phyloP scores from a whole-genome alignment of 2,329 filamentous ascomycete species.

The Aspergillus melleus region DNA sequence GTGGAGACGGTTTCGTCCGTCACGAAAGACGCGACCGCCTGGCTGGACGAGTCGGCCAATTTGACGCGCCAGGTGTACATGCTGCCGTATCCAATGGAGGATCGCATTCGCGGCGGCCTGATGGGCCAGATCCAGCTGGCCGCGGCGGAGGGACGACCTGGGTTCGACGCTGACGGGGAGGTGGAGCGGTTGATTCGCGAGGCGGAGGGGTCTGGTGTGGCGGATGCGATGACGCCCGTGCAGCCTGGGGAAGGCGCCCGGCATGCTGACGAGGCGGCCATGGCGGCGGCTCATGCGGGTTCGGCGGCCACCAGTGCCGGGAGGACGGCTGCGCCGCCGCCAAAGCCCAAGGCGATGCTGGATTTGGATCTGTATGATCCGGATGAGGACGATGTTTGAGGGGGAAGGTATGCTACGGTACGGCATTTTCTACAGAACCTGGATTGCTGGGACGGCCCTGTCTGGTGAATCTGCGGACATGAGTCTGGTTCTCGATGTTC shows the following conservation, averaged over 20 bases:
- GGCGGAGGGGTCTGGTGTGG: constrained; percentile 54
- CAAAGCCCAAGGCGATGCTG: constrained; percentile 40
- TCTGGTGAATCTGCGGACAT: too few species aligned
- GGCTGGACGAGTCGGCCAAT: constrained; percentile 44
- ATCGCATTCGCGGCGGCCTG: constrained; percentile 46
- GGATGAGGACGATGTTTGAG: constrained; percentile 43
- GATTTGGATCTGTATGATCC: constrained; percentile 48
- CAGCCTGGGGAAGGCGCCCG: constrained; percentile 37
- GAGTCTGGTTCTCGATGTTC: too few species aligned
- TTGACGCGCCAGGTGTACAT: constrained; percentile 42
- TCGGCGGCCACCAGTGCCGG: constrained; percentile 21
- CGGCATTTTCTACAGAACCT: too few species aligned
- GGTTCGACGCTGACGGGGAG: constrained; percentile 57
- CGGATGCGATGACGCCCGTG: constrained; percentile 41
- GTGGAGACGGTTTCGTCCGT: constrained; percentile 37
- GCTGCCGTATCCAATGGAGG: constrained; percentile 47
- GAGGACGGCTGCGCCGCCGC: constrained; percentile 18
- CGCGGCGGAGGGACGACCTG: constrained; percentile 50
- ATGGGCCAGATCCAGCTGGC: constrained; percentile 47
- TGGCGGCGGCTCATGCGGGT: constrained; percentile 33
- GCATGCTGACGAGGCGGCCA: constrained; percentile 32
- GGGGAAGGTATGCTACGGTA: too few species aligned
- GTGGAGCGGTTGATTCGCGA: constrained; percentile 51
- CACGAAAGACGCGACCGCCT: constrained; percentile 42
- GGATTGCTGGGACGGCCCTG: too few species aligned